Evolutionary conservation across 1,139 yeast species (phyloP), one percentile per base, ranked within the genome.

Genomic region (Yamadazyma epiphylla): DNA sequence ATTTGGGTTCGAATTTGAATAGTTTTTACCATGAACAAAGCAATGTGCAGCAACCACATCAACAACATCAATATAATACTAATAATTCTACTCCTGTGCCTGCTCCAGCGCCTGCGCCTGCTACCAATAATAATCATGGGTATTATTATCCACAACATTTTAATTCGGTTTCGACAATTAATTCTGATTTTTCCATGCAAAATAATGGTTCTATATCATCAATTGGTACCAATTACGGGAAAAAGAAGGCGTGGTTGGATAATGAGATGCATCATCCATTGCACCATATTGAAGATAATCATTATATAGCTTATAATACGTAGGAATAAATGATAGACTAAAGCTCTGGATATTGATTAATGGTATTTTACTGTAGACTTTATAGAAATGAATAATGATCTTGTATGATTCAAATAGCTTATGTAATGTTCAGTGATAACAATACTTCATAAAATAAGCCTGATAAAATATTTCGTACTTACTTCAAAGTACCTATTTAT

Each of bases 131-230:
- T n/a, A 6, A 5, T 14, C 15, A 23, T 28, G 20, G 13, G 16
- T 38, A 36, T 23, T 39, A 39, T 8, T 31, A 39, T 13, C 43
- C 46, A 5, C 40, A 36, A 25, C 38, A 38, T 29, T 39, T 41
- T 14, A 25, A 25, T 14, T 29, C 31, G 10, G 25, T 31, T 10
- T 27, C 30, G 4, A 22, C 29, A 9, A 19, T 11, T 3, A 30
- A 26, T 7, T 16, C 23, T 3, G 33, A 30, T 5, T 30, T 23
- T 22, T 13, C 22, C 7, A 4, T 26, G n/a, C 16, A 13, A 6
- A 29, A 25, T 22, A 13, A 19, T 20, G 32, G 32, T 15, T 25
- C 28, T 3, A 25, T 29, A 9, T 11, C 25, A 4, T 25, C 32
- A 3, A 17, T 29, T 4, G 26, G 25, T 23, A 13, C 19, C 15